Base-by-base conservation (phyloP, 352 stramenopile species). In the Globisporangium echinulatum region DNA sequence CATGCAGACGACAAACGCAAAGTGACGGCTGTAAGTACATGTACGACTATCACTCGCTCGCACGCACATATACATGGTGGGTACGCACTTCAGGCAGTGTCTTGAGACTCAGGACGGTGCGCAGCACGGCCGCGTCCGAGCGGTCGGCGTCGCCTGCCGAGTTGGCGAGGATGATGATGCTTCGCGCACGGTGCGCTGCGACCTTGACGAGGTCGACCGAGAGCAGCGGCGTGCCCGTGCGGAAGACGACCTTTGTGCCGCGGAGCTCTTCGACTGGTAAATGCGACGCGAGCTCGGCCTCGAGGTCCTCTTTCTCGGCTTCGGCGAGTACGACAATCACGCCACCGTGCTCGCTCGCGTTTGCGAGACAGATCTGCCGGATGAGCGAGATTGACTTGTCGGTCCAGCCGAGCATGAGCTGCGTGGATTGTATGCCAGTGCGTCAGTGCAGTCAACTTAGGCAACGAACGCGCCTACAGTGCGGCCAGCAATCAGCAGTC, bases 371-470 rank as follows among this genome's bases (percentile, higher is more conserved):
- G 15, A 97, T 88, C 58, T 96, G 85, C 36, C 83, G 74, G 47
- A 97, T 91, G 14, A 95, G 67, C 8, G 85, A 87, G 37, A 96
- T 78, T 0, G 79, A 88, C 43, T 96, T 95, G 64, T 96, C 87
- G 4, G 82, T 94, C 81, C 83, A 97, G 13, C 87, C 85, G 0
- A 97, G 71, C 25, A 96, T 82, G 19, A 97, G 65, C 79, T 91
- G 40, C 13, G 52, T 4, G 11, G 38, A 25, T 46, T 3, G 10
- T 44, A 53, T 11, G 42, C 19, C 9, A 43, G 36, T 25, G 11
- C 39, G 39, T 51, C 8, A 50, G 7, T 5, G 5, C 6, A 33
- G 37, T 17, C 7, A 6, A 7, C 5, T 42, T 17, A 47, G 10
- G 10, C 42, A 47, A 11, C 7, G 5, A 47, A 9, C 42, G 42